Conservation (phyloP, 2,329 filamentous ascomycete genomes). For the Paecilomyces variotii region DNA sequence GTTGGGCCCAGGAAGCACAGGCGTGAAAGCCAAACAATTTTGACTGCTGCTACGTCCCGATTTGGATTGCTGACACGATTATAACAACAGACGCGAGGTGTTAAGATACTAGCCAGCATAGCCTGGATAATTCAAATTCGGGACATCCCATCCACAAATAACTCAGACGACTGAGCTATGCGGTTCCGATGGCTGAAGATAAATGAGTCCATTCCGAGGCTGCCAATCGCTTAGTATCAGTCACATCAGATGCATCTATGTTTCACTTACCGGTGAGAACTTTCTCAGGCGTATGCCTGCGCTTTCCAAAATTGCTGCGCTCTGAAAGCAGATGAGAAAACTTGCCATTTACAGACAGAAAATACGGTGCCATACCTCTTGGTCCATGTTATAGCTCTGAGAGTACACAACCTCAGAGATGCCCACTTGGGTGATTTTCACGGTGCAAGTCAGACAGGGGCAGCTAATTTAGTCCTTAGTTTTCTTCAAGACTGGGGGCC, state of each 20-base stretch:
- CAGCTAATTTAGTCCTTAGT: slow-evolving; percentile 45
- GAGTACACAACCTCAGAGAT: slow-evolving; percentile 94
- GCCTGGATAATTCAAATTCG: too few species aligned
- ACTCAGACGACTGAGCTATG: not conserved
- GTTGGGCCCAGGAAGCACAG: not conserved
- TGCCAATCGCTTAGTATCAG: slow-evolving; percentile 21
- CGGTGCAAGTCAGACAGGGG: slow-evolving; percentile 92
- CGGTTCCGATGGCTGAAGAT: slow-evolving; percentile 43
- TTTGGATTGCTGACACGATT: not conserved
- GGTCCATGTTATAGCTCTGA: slow-evolving; percentile 91
- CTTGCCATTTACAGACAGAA: not conserved
- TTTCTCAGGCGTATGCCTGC: slow-evolving; percentile 80
- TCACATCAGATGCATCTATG: slow-evolving; percentile 2
- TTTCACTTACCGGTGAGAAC: slow-evolving; percentile 62
- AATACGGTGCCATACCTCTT: slow-evolving; percentile 40
- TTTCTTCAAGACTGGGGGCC: not conserved
- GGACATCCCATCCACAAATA: not conserved
- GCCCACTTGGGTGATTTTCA: slow-evolving; percentile 96
- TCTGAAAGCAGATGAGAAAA: slow-evolving; percentile 33
- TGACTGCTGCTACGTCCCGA: not conserved
- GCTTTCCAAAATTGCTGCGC: slow-evolving; percentile 71
- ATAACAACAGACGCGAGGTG: not conserved
- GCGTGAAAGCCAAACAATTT: not conserved
- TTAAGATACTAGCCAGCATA: not conserved
- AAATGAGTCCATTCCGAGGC: slow-evolving; percentile 58